Evolutionary conservation across 2,329 filamentous ascomycete species (phyloP).

Genomic region (Dothideomycetidae sp.): DNA sequence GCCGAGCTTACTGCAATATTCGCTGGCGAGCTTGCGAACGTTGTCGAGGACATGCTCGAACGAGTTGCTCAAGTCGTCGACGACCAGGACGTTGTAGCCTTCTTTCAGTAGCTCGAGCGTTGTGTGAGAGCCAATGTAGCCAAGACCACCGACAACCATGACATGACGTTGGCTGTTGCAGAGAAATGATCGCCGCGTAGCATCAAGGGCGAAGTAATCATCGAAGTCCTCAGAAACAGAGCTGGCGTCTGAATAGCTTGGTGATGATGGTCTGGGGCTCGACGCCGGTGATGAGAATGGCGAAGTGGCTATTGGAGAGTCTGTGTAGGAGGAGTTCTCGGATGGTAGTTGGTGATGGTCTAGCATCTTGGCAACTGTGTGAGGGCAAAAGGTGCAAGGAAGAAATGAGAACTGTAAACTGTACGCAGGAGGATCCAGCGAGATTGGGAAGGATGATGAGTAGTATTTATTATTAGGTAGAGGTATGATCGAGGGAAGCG

Average conservation of each 20-base stretch:
- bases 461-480: too few relatives aligned
- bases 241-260: conserved; percentile 4
- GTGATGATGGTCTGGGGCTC: conserved; percentile 4
- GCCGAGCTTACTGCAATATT: conserved; percentile 26
- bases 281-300: conserved; percentile 4
- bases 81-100: conserved; percentile 38
- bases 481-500: too few relatives aligned
- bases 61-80: conserved; percentile 34
- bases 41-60: conserved; percentile 26
- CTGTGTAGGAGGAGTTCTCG: conserved; percentile 2
- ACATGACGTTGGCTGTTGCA: conserved; percentile 20
- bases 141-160: conserved; percentile 40
- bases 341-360: conserved; percentile 1
- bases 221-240: conserved; percentile 5
- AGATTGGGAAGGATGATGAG: too few relatives aligned
- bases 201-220: conserved; percentile 7
- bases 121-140: conserved; percentile 44
- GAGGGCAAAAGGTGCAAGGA: not conserved
- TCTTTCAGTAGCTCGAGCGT: conserved; percentile 39
- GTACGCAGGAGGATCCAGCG: too few relatives aligned
- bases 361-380: conserved; percentile 3
- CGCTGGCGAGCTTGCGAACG: conserved; percentile 23
- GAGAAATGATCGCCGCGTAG: conserved; percentile 1
- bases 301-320: conserved; percentile 3
- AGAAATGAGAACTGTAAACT: too few relatives aligned